Conservation (phyloP, 768 basidiomycete species). For the Hericium alpestre region DNA sequence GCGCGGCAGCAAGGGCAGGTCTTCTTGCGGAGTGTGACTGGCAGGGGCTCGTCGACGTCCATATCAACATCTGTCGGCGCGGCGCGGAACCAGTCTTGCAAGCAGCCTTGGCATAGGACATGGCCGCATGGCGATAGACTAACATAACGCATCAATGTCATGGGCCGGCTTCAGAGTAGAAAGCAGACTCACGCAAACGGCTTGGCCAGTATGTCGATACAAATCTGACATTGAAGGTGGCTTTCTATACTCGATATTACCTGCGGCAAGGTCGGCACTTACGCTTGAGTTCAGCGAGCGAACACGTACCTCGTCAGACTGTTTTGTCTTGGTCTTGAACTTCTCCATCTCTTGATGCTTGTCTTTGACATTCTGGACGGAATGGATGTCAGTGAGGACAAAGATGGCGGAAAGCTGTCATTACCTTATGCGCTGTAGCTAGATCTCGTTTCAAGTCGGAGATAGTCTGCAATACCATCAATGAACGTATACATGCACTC, state of each 20-base stretch:
- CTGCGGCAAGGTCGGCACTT: constrained; percentile 21
- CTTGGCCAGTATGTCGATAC: constrained; percentile 55
- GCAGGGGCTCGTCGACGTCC: constrained; percentile 27
- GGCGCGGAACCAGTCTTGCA: constrained; percentile 70
- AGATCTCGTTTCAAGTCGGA: constrained; percentile 42
- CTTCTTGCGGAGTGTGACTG: constrained; percentile 50
- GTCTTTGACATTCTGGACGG: constrained; percentile 32
- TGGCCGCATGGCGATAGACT: constrained; percentile 73
- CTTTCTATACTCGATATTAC: constrained; percentile 45
- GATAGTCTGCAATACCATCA: constrained; percentile 29
- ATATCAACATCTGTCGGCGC: constrained; percentile 44
- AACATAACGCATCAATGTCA: constrained; percentile 14
- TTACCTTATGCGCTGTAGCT: constrained; percentile 27
- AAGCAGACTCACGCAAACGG: constrained; percentile 51
- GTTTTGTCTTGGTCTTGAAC: constrained; percentile 35
- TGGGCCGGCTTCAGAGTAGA: too few relatives aligned
- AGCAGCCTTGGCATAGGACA: constrained; percentile 59
- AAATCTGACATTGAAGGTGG: constrained; percentile 64
- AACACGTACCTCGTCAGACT: constrained; percentile 45
- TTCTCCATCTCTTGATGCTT: constrained; percentile 34
- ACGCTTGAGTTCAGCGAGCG: neutral
- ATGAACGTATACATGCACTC: neutral
- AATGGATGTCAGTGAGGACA: neutral
- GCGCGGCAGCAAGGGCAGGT: constrained; percentile 67
- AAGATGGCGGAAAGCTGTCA: neutral